Conservation (phyloP, 768 basidiomycete species). For the Cystofilobasidium macerans region DNA sequence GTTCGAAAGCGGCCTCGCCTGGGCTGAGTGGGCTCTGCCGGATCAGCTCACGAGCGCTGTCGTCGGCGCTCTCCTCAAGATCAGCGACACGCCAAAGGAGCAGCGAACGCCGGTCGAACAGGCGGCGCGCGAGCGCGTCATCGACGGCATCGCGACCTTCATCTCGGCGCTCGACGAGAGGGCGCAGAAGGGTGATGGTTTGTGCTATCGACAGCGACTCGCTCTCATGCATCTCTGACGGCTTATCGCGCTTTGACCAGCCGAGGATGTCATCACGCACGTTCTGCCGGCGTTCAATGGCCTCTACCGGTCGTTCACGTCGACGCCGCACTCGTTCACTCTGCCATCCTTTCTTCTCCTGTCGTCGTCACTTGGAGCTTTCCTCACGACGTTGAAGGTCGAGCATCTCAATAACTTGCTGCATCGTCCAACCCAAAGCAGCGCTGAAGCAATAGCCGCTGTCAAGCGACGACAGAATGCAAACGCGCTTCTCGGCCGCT, state of each 20-base stretch:
- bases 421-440: too few relatives aligned
- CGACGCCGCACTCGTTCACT: slow-evolving; percentile 65
- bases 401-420: slow-evolving; percentile 63
- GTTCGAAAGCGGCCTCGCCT: slow-evolving; percentile 66
- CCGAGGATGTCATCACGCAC: slow-evolving; percentile 60
- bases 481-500: slow-evolving; percentile 45
- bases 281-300: slow-evolving; percentile 74
- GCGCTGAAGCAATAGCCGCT: too few relatives aligned
- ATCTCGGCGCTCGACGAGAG: slow-evolving; percentile 49
- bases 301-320: slow-evolving; percentile 71
- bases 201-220: slow-evolving; percentile 31
- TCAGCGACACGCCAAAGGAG: slow-evolving; percentile 43
- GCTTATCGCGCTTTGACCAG: slow-evolving; percentile 39
- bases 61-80: slow-evolving; percentile 59
- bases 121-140: slow-evolving; percentile 46
- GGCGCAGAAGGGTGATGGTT: slow-evolving; percentile 49
- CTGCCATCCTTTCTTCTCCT: slow-evolving; percentile 54
- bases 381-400: slow-evolving; percentile 58
- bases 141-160: slow-evolving; percentile 54
- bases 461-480: not conserved
- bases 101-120: slow-evolving; percentile 35
- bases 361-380: slow-evolving; percentile 46
- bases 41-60: slow-evolving; percentile 74
- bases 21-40: slow-evolving; percentile 78
- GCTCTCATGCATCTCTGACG: not conserved